A percentile compares a stretch with the other conserved stretches of the same genome.
Evolutionary conservation across 2,329 filamentous ascomycete genomes (phyloP).

Genomic region (Colletotrichum tofieldiae): DNA sequence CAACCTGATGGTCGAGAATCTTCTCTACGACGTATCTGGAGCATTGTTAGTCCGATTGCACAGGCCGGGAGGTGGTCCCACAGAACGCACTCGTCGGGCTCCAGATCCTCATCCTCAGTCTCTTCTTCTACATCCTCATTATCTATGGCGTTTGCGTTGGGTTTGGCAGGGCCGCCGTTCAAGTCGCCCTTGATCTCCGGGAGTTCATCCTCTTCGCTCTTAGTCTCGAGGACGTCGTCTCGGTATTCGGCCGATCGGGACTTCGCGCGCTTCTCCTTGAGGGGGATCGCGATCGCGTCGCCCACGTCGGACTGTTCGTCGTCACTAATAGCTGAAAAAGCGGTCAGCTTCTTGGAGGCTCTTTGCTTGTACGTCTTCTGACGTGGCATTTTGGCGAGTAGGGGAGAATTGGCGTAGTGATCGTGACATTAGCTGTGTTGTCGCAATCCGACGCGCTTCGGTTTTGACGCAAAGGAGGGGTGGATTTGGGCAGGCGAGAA

Average conservation of each 20-base stretch:
- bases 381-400: slow-evolving; percentile 12
- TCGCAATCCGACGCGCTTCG: slow-evolving; percentile 29
- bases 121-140: slow-evolving; percentile 57
- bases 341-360: slow-evolving; percentile 22
- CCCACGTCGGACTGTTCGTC: slow-evolving; percentile 52
- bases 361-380: background rate
- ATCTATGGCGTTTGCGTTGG: slow-evolving; percentile 44
- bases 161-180: slow-evolving; percentile 44
- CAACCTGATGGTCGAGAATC: slow-evolving; percentile 77
- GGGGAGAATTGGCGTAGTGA: background rate
- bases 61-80: background rate
- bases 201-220: slow-evolving; percentile 24
- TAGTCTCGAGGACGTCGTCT: slow-evolving; percentile 27
- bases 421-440: slow-evolving; percentile 13
- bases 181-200: slow-evolving; percentile 27
- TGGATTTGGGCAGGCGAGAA: background rate
- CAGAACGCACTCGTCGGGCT: slow-evolving; percentile 49
- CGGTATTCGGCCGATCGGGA: slow-evolving; percentile 29
- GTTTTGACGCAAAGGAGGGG: background rate
- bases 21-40: slow-evolving; percentile 81
- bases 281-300: slow-evolving; percentile 29
- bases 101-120: slow-evolving; percentile 59
- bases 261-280: slow-evolving; percentile 28
- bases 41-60: slow-evolving; percentile 39
- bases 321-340: slow-evolving; percentile 55